These are phyloP conservation scores for Diaporthe amygdali DNA, from an alignment of 2,329 filamentous ascomycete species.

Conservation along the genomic window DNA sequence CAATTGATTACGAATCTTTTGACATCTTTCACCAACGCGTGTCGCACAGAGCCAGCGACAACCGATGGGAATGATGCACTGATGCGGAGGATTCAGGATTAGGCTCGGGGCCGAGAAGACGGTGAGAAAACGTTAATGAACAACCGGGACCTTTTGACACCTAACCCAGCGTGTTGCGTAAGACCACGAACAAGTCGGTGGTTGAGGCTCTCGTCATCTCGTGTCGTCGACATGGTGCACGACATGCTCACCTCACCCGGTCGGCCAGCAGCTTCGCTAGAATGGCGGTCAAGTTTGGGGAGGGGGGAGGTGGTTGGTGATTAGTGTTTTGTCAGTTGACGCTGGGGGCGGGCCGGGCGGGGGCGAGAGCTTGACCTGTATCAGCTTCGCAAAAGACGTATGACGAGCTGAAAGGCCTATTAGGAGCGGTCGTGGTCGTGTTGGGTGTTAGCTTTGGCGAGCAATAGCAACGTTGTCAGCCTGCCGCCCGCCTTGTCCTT, in stretches of 20 bases:
- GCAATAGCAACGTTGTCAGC: background rate
- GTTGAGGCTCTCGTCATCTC: conserved; percentile 23
- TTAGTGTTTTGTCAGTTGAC: background rate
- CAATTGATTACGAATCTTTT: background rate
- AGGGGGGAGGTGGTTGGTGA: background rate
- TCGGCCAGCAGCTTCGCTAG: background rate
- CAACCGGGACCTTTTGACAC: conserved; percentile 1
- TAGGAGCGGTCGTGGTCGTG: background rate
- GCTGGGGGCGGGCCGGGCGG: background rate
- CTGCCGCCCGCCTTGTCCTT: conserved; percentile 15
- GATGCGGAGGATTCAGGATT: background rate
- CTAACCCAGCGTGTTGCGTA: conserved; percentile 18
- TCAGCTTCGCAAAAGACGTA: background rate
- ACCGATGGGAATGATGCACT: background rate
- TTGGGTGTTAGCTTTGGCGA: conserved; percentile 1
- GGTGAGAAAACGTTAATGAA: background rate
- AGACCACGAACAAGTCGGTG: background rate
- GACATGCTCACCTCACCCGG: conserved; percentile 20
- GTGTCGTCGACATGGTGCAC: conserved; percentile 15
- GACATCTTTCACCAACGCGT: background rate
- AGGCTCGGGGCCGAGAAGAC: background rate
- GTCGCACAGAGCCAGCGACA: background rate
- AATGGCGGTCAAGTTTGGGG: conserved; percentile 21
- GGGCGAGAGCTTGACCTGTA: conserved; percentile 7
- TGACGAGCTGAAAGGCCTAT: conserved; percentile 4